A percentile compares a stretch with the other conserved stretches of the same genome.
Conservation (phyloP, 768 basidiomycete species). For the Pulveroboletus ravenelii region DNA sequence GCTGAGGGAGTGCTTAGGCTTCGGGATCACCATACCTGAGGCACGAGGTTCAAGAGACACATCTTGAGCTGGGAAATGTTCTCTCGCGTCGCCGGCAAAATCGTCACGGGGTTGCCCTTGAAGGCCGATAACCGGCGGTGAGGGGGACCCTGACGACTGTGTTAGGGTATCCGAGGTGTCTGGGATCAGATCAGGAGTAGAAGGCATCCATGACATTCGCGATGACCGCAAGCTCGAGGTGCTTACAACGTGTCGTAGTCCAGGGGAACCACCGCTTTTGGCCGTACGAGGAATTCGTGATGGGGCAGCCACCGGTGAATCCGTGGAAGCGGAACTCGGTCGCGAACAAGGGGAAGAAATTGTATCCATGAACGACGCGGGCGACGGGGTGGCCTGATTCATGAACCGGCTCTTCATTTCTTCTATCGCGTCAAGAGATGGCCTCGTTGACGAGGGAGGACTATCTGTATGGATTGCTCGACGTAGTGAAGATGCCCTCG, state of each 20-base stretch:
- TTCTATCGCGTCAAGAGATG: slow-evolving; percentile 50
- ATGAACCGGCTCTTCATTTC: slow-evolving; percentile 61
- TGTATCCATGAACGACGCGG: slow-evolving; percentile 16
- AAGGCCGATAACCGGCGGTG: slow-evolving; percentile 41
- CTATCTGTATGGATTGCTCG: slow-evolving; percentile 7
- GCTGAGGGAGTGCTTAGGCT: slow-evolving; percentile 19
- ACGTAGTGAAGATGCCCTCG: slow-evolving; percentile 9
- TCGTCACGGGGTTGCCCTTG: slow-evolving; percentile 15
- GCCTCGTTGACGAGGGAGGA: slow-evolving; percentile 14
- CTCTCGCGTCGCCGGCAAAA: slow-evolving; percentile 8
- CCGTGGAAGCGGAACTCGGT: slow-evolving; percentile 8
- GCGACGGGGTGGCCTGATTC: slow-evolving; percentile 28
- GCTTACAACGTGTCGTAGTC: slow-evolving; percentile 25
- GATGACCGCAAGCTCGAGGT: slow-evolving; percentile 26
- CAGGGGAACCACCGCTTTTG: slow-evolving; percentile 22
- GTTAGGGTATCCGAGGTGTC: slow-evolving; percentile 59
- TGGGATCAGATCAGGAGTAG: slow-evolving; percentile 55
- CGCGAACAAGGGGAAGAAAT: slow-evolving; percentile 12
- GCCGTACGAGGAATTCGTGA: slow-evolving; percentile 31
- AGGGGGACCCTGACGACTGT: slow-evolving; percentile 50
- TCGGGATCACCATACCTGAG: slow-evolving; percentile 29
- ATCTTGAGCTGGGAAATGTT: slow-evolving; percentile 2
- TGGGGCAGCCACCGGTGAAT: slow-evolving; percentile 8
- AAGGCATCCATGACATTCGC: slow-evolving; percentile 35
- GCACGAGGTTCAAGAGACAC: slow-evolving; percentile 9